phyloP scores from a whole-genome alignment of 495 filamentous ascomycete species.

The Tuber melanosporum region DNA sequence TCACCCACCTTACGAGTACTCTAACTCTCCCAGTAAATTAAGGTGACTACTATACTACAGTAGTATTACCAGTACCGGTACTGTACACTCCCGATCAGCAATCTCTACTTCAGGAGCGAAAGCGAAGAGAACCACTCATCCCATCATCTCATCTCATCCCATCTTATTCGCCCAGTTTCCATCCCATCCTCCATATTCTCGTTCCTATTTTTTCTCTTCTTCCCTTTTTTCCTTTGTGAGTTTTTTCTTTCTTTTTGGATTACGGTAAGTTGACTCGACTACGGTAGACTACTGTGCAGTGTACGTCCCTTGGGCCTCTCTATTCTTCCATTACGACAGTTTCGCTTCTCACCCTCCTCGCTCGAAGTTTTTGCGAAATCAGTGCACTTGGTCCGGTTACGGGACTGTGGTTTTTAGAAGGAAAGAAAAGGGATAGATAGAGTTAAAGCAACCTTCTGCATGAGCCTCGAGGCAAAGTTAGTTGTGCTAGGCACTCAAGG shows the following conservation, averaged over 20 bases:
- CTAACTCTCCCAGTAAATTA: not conserved
- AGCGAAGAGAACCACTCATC: conserved; percentile 3
- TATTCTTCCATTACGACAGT: not conserved
- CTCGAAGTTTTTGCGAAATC: not conserved
- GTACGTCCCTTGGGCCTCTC: not conserved
- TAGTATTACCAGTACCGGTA: not conserved
- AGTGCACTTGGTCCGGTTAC: not conserved
- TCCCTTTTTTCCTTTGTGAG: conserved; percentile 4
- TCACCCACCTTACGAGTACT: not conserved
- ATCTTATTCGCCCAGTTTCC: not conserved
- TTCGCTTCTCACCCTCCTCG: not conserved
- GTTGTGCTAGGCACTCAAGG: conserved; percentile 81
- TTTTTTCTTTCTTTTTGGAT: conserved; percentile 6
- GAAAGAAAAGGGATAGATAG: not conserved
- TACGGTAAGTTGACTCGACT: conserved; percentile 12
- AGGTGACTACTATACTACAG: not conserved
- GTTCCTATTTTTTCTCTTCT: conserved; percentile 12
- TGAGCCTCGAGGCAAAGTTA: conserved; percentile 87
- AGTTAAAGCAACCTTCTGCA: conserved; percentile 33
- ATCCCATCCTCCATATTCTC: conserved; percentile 8
- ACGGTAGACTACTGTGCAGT: not conserved
- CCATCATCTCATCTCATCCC: conserved; percentile 5
- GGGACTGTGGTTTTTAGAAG: not conserved
- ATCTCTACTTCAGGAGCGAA: not conserved
- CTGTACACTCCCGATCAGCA: not conserved